Percentiles rank a stretch among this genome's conserved stretches.
phyloP scores from a whole-genome alignment of 2,329 filamentous ascomycete species.

The Trichocomaceae sp. region DNA sequence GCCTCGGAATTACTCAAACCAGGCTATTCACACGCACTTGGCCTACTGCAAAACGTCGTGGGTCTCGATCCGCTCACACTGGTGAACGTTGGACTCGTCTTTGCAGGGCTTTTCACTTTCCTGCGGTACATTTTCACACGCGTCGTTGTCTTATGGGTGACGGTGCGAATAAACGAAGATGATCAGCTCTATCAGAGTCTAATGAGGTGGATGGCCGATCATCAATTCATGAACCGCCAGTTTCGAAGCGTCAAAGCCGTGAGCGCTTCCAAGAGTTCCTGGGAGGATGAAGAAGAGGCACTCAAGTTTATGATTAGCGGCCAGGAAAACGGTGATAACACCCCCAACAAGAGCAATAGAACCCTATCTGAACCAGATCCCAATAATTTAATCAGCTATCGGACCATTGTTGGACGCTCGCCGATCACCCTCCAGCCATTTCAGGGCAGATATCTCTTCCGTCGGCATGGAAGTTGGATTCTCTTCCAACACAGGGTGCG shows the following conservation, averaged over 20 bases:
- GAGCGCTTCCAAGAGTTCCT: slow-evolving; percentile 49
- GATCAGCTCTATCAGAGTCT: slow-evolving; percentile 55
- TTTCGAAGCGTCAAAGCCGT: slow-evolving; percentile 52
- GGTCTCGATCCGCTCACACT: slow-evolving; percentile 13
- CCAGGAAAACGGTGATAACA: not conserved
- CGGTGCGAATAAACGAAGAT: slow-evolving; percentile 46
- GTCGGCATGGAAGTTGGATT: slow-evolving; percentile 15
- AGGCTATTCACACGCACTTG: slow-evolving; percentile 7
- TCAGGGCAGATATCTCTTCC: slow-evolving; percentile 15
- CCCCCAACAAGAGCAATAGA: slow-evolving; percentile 2
- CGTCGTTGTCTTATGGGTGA: slow-evolving; percentile 14
- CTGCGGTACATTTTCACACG: slow-evolving; percentile 10
- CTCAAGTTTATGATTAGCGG: slow-evolving; percentile 16
- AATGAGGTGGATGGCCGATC: slow-evolving; percentile 52
- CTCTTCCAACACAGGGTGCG: slow-evolving; percentile 11
- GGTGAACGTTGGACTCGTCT: slow-evolving; percentile 10
- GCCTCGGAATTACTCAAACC: slow-evolving; percentile 10
- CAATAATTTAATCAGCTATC: slow-evolving; percentile 14
- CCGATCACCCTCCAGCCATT: slow-evolving; percentile 22
- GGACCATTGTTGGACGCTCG: slow-evolving; percentile 12
- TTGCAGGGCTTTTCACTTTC: slow-evolving; percentile 15
- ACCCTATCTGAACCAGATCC: slow-evolving; percentile 8
- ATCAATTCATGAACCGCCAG: slow-evolving; percentile 44
- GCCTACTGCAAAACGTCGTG: slow-evolving; percentile 6
- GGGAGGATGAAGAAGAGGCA: slow-evolving; percentile 42